Conservation (phyloP, 2,329 filamentous ascomycete species). For the Aspergillus sp. region DNA sequence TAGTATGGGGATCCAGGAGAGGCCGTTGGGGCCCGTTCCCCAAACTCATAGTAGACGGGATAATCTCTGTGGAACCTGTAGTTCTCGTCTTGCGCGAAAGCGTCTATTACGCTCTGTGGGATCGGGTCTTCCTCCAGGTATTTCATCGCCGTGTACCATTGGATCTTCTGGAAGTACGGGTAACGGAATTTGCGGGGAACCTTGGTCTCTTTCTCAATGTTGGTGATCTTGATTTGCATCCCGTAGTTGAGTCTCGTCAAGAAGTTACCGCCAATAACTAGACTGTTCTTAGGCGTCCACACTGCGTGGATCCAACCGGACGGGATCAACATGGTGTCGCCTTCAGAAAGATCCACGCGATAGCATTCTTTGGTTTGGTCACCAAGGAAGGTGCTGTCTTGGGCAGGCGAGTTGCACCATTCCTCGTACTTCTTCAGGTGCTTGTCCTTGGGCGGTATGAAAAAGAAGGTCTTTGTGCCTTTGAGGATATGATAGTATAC, state of each 20-base stretch:
- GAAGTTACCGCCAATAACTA: conserved; percentile 65
- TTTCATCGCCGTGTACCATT: conserved; percentile 59
- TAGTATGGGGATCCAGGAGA: conserved; percentile 46
- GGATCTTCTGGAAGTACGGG: conserved; percentile 60
- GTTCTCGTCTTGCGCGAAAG: conserved; percentile 48
- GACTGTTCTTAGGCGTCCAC: conserved; percentile 60
- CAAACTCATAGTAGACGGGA: conserved; percentile 53
- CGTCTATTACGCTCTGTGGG: conserved; percentile 48
- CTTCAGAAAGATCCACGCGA: conserved; percentile 56
- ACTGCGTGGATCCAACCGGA: conserved; percentile 66
- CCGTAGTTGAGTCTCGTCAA: conserved; percentile 57
- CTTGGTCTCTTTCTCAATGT: conserved; percentile 60
- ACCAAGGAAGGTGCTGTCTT: conserved; percentile 58
- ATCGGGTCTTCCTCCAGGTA: conserved; percentile 58
- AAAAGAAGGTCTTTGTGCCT: conserved; percentile 63
- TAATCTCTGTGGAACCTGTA: conserved; percentile 46
- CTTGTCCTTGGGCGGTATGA: conserved; percentile 60
- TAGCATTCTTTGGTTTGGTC: conserved; percentile 59
- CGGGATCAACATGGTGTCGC: conserved; percentile 63
- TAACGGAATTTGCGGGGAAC: conserved; percentile 59
- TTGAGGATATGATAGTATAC: conserved; percentile 64
- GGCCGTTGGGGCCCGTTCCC: conserved; percentile 45
- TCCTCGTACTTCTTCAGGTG: conserved; percentile 63
- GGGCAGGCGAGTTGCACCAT: conserved; percentile 59
- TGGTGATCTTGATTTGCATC: conserved; percentile 58